Base-by-base conservation (phyloP, 768 basidiomycete genomes). In the Lactifluus hygrophoroides region DNA sequence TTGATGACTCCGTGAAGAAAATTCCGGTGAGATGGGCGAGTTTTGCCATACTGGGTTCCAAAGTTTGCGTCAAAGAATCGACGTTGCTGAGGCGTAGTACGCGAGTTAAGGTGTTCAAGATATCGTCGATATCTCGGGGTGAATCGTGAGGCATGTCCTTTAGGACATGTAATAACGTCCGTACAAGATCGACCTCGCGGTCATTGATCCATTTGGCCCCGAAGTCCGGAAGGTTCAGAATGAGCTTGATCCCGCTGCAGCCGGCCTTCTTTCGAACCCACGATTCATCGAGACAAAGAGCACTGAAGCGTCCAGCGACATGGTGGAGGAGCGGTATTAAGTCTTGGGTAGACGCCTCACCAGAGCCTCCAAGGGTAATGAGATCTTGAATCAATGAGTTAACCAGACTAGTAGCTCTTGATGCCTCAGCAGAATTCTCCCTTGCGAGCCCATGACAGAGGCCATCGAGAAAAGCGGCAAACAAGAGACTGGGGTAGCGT, bases 61-160 rank as follows among this genome's bases (percentile, higher is more conserved):
- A 85, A 82, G 5, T 69, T 69, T 47, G 73, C 70, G 59, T 73
- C 69, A 65, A 81, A 25, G 76, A 66, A 56, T 78, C 76, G 9
- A 75, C 71, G 59, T 79, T 80, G 68, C 84, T 79, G 45, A 85
- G 82, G 7, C 77, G 76, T 46, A 91, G 70, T 43, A 93, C 80
- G 55, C 74, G 77, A 49, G 77, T 77, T 47, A 98, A 76, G n/a
- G 90, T 84, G 55, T 88, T 83, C 8, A 84, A 75, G 19, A 95
- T 88, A 47, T 87, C 82, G 32, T 85, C 81, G 27, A 91, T 82
- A 63, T 94, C 84, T 6, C 83, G 81, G 16, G 94, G 90, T 21
- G 94, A 78, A 65, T 97, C 94, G 62, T 82, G 80, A 0, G 95
- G 94, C 66, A 96, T 87, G 68, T 98, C 95, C 69, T 98, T 96